These are phyloP conservation scores for Physcomitrium patens DNA, from an alignment of 225 moss, liverwort and hornwort species.

Conservation along the genomic window DNA sequence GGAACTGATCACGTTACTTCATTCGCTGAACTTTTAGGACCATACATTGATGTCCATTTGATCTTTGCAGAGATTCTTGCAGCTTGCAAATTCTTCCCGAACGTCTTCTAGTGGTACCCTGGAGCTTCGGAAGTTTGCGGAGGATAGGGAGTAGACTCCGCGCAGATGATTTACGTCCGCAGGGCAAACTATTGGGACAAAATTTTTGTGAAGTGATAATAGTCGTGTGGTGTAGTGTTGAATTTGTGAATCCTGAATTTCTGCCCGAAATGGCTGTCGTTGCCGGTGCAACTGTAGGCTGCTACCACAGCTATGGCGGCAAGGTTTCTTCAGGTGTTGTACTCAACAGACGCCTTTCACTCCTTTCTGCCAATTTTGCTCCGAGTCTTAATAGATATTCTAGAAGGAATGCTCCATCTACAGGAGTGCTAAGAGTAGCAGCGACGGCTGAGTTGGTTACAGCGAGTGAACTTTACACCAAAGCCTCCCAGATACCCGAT, in stretches of 20 bases:
- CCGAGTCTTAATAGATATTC: neutral
- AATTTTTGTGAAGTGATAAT: slow-evolving; percentile 20
- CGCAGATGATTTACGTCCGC: neutral
- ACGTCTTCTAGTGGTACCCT: neutral
- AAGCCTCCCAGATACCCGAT: slow-evolving; percentile 29
- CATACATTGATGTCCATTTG: slow-evolving; percentile 7
- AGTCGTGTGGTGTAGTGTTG: neutral
- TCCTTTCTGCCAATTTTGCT: slow-evolving; percentile 33
- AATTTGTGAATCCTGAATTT: slow-evolving; percentile 20
- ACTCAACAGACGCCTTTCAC: slow-evolving; percentile 13
- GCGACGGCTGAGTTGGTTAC: slow-evolving; percentile 36
- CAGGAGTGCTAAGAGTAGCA: slow-evolving; percentile 27
- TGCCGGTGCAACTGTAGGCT: slow-evolving; percentile 29
- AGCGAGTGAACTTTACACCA: slow-evolving; percentile 24
- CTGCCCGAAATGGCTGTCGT: slow-evolving; percentile 36
- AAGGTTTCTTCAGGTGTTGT: slow-evolving; percentile 22
- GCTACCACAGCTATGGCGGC: slow-evolving; percentile 38
- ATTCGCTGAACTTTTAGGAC: neutral
- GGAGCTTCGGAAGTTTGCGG: neutral
- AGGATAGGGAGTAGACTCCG: neutral
- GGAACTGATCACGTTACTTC: neutral
- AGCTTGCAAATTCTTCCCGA: neutral
- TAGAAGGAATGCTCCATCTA: neutral
- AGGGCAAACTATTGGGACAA: neutral
- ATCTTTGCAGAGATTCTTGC: neutral